phyloP scores from a whole-genome alignment of 208 protist species.

The Trichomonas vaginalis region DNA sequence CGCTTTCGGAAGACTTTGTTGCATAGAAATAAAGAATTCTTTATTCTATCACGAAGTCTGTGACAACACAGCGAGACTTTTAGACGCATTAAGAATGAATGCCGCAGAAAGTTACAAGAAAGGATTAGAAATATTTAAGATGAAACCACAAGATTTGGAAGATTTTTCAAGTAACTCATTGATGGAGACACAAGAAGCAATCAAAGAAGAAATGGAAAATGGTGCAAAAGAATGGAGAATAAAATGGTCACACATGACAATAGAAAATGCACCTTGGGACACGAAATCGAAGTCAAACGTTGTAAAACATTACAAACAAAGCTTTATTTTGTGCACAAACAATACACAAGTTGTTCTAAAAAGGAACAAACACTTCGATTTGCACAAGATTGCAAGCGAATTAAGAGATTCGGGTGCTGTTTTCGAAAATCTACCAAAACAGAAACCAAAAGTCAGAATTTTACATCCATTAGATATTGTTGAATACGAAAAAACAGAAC shows the following conservation, averaged over 20 bases:
- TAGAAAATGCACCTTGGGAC: background rate
- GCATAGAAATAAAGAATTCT: background rate
- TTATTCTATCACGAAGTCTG: background rate
- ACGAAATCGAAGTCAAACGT: background rate
- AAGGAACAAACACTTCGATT: background rate
- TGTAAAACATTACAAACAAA: background rate
- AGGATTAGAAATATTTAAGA: background rate
- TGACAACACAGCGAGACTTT: background rate
- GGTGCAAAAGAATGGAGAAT: background rate
- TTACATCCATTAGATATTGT: background rate
- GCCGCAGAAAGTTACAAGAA: background rate
- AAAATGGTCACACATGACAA: constrained; percentile 1
- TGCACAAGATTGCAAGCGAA: background rate
- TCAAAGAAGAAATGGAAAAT: background rate
- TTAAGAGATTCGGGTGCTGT: background rate
- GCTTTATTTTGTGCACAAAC: background rate
- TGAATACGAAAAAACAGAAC: background rate
- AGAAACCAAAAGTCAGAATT: background rate
- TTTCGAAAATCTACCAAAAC: background rate
- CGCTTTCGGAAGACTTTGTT: background rate
- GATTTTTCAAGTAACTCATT: background rate
- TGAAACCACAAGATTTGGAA: background rate
- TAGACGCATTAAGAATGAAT: background rate
- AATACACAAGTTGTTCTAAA: background rate
- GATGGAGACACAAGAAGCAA: background rate